phyloP scores from a whole-genome alignment of 345 rosid species.

The Arabidopsis suecica region DNA sequence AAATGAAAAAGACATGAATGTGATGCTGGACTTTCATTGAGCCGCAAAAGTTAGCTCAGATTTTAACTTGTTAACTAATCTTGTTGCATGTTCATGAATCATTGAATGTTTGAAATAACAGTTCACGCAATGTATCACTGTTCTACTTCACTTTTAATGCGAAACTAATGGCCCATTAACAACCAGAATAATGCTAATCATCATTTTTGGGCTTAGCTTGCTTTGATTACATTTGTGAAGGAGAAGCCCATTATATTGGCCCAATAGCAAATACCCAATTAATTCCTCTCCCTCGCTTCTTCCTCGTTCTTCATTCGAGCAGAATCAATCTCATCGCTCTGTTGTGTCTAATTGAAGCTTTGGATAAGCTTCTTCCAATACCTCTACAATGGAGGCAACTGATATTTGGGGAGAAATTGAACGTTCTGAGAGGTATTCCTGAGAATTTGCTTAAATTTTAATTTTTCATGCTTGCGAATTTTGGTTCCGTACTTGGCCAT shows the following conservation, averaged over 20 bases:
- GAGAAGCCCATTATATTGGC: not conserved
- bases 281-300: not conserved
- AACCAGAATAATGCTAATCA: too few relatives aligned
- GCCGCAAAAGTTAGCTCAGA: constrained; percentile 24
- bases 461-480: not conserved
- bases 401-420: constrained; percentile 45
- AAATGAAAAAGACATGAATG: not conserved
- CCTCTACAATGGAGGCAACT: constrained; percentile 33
- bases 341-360: not conserved
- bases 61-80: too few relatives aligned
- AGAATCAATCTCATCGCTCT: not conserved
- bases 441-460: not conserved
- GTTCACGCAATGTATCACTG: too few relatives aligned
- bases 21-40: constrained; percentile 2
- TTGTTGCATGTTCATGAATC: not conserved
- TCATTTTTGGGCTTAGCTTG: not conserved
- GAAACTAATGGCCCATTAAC: not conserved
- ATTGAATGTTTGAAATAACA: not conserved
- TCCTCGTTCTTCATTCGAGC: not conserved
- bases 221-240: not conserved
- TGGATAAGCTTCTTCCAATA: not conserved
- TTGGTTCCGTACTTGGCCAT: not conserved
- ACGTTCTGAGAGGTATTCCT: constrained; percentile 46
- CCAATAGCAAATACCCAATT: constrained; percentile 17
- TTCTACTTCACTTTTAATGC: too few relatives aligned